Base-by-base conservation (phyloP, 2,329 filamentous ascomycete species). In the Polytolypa hystricis region DNA sequence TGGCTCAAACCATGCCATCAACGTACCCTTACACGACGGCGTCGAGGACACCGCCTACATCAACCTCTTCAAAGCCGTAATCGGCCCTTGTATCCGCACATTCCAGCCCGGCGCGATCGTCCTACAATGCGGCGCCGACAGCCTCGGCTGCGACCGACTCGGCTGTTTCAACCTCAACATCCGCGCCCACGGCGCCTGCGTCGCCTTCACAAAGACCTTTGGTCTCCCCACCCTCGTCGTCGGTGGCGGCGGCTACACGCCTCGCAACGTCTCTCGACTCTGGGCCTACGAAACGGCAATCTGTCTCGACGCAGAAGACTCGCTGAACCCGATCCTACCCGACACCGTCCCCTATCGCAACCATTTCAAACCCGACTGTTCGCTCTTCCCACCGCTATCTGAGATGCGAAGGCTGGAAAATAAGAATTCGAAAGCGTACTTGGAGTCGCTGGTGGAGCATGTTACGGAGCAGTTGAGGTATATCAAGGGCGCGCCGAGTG, bases 231-330 rank as follows among this genome's bases (percentile, higher is more conserved):
- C 96, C 43, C 77, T 98, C 33, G 75, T 98, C 37, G 84, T 96
- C 40, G 91, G 91, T 30, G 91, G 91, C 26, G 91, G 91, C 39
- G 91, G 91, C 18, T 98, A 98, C 62, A 98, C 91, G 10, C 87
- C 91, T 4, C 77, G 89, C 46, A 98, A 98, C 53, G 91, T 98
- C 5, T 91, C 91, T 28, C 81, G 91, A 37, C 86, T 89, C 19
- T 98, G 91, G 91, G 85, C 87, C 16, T 89, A 93, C 61, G 91
- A 98, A 64, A 98, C 91, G 9, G 82, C 83, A 42, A 84, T 96
- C 47, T 85, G 85, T 42, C 83, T 93, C 44, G 78, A 79, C 47
- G 78, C 77, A 39, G 71, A 81, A 42, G 70, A 81, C 44, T 73
- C 74, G 39, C 79, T 95, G 44, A 66, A 74, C 55, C 73, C 81